phyloP scores from a whole-genome alignment of 306 rosid genomes.

The Pterocarpus santalinus region DNA sequence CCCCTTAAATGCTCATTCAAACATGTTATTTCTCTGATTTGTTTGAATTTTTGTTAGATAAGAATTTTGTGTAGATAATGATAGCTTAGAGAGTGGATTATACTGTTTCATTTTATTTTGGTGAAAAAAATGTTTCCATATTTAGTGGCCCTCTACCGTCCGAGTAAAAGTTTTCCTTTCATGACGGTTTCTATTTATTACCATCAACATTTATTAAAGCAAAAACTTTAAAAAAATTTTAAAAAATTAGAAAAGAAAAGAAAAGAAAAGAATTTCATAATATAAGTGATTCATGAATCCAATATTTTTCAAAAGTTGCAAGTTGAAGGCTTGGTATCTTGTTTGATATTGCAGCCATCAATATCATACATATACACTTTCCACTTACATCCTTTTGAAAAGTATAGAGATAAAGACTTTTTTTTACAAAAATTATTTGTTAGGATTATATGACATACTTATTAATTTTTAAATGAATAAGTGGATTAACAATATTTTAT shows the following conservation, averaged over 20 bases:
- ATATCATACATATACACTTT: too few relatives aligned
- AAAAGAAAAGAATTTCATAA: not conserved
- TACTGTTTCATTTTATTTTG: constrained; percentile 32
- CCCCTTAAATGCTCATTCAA: too few relatives aligned
- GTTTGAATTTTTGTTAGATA: constrained; percentile 21
- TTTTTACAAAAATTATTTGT: too few relatives aligned
- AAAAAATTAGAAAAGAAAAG: not conserved
- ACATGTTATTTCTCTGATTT: not conserved
- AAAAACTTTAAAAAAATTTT: not conserved
- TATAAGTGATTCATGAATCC: too few relatives aligned
- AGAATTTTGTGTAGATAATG: constrained; percentile 8
- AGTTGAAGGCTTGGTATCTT: not conserved
- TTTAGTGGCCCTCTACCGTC: constrained; percentile 39
- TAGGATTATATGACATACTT: too few relatives aligned
- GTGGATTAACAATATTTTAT: too few relatives aligned
- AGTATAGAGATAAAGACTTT: too few relatives aligned
- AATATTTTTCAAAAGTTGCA: not conserved
- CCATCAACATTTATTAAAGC: constrained; percentile 10
- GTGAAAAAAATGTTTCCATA: constrained; percentile 40
- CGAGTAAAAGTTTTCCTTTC: constrained; percentile 17
- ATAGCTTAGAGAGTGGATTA: constrained; percentile 1
- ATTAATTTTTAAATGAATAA: too few relatives aligned
- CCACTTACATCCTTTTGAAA: too few relatives aligned
- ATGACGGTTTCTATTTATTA: constrained; percentile 19
- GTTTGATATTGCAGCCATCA: not conserved